A percentile compares a stretch with the other conserved stretches of the same genome.
Evolutionary conservation across 2,329 filamentous ascomycete species (phyloP).

Genomic region (Fusarium pilosicola): DNA sequence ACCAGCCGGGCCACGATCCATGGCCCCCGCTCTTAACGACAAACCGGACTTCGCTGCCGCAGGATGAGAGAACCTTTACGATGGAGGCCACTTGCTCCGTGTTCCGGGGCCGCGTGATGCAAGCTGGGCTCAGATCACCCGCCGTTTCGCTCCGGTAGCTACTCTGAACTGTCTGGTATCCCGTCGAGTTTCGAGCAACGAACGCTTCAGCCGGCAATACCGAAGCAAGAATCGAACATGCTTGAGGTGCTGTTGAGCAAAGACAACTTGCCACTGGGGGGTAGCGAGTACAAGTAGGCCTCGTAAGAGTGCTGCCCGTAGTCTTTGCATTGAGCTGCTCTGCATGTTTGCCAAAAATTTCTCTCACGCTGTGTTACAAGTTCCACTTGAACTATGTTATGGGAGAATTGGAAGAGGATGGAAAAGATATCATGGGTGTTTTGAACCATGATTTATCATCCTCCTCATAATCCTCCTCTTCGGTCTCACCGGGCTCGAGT

Average conservation of each 20-base stretch:
- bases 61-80: background rate
- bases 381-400: background rate
- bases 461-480: background rate
- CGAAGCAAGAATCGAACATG: background rate
- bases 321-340: background rate
- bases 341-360: background rate
- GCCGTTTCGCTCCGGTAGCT: background rate
- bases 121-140: background rate
- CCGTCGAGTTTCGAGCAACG: background rate
- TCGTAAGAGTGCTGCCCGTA: background rate
- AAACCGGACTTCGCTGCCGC: background rate
- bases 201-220: background rate
- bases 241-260: background rate
- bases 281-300: background rate
- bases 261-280: background rate
- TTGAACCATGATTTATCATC: background rate
- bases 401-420: rapidly evolving
- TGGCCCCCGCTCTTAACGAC: background rate
- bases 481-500: background rate
- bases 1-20: background rate
- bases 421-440: rapidly evolving
- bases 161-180: rapidly evolving
- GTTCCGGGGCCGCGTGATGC: rapidly evolving
- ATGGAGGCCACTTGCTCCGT: background rate
- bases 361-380: rapidly evolving